Percentiles rank a stretch among this genome's conserved stretches.
phyloP scores from a whole-genome alignment of 352 stramenopile genomes.

The Phytopythium sindhum region DNA sequence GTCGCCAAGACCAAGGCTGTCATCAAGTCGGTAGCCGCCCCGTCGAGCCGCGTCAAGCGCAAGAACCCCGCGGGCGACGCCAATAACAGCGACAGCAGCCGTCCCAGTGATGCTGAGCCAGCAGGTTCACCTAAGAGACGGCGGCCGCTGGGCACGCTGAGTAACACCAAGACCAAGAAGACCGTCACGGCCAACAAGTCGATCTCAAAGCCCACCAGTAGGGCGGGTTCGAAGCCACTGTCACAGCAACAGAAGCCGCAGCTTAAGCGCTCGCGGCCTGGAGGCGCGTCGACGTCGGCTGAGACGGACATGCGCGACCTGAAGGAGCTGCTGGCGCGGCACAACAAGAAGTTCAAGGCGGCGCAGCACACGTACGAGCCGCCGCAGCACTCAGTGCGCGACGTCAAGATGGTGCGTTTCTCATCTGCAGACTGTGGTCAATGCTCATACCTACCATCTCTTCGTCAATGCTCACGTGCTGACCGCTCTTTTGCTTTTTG shows the following conservation, averaged over 20 bases:
- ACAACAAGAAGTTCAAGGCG: constrained; percentile 81
- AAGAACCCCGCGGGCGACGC: too few relatives aligned
- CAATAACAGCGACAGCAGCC: not conserved
- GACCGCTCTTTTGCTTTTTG: not conserved
- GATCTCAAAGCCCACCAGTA: not conserved
- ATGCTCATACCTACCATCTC: too few relatives aligned
- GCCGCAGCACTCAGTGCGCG: constrained; percentile 69
- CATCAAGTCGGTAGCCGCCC: not conserved
- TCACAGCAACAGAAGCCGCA: not conserved
- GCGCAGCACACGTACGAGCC: constrained; percentile 68
- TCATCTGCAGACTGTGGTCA: not conserved
- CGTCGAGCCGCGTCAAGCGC: constrained; percentile 8
- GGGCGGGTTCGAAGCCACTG: not conserved
- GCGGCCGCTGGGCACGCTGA: not conserved
- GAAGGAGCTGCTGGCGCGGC: constrained; percentile 49
- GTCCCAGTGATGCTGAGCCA: not conserved
- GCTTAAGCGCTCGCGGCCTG: not conserved
- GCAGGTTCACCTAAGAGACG: not conserved
- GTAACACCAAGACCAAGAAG: not conserved
- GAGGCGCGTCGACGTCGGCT: not conserved
- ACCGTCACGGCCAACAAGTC: not conserved
- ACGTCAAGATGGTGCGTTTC: constrained; percentile 56
- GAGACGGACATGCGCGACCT: constrained; percentile 34
- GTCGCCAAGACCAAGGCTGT: constrained; percentile 9
- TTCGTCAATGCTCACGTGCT: too few relatives aligned